These are phyloP conservation scores for Graphilbum sp. DNA, from an alignment of 2,329 filamentous ascomycete genomes.

Conservation along the genomic window DNA sequence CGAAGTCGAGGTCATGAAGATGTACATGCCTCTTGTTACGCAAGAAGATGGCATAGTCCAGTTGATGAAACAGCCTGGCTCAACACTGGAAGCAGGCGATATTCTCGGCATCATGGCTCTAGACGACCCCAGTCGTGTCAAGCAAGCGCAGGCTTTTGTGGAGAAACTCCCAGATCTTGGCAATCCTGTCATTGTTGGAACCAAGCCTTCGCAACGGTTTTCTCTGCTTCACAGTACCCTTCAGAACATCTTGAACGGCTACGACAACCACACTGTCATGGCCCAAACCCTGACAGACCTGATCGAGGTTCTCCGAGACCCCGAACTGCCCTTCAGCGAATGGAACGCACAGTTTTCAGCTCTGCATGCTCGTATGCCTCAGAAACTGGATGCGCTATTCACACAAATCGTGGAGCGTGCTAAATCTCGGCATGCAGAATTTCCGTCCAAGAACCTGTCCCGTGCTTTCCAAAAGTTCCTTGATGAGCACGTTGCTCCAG, in stretches of 20 bases:
- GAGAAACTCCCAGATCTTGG: conserved; percentile 81
- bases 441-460: conserved; percentile 73
- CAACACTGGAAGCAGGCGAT: conserved; percentile 93
- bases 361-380: conserved; percentile 91
- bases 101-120: conserved; percentile 94
- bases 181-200: conserved; percentile 71
- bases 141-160: conserved; percentile 87
- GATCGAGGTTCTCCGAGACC: conserved; percentile 75
- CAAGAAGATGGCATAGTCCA: conserved; percentile 93
- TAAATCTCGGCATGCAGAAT: conserved; percentile 63
- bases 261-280: conserved; percentile 98
- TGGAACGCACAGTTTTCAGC: conserved; percentile 94
- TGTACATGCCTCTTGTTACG: conserved; percentile 98
- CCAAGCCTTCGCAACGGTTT: conserved; percentile 83
- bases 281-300: conserved; percentile 68
- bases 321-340: conserved; percentile 87
- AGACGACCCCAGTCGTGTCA: conserved; percentile 89
- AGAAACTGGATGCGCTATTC: conserved; percentile 73
- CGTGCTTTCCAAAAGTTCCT: conserved; percentile 81
- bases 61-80: conserved; percentile 96
- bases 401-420: conserved; percentile 75
- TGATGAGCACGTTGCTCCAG: conserved; percentile 62
- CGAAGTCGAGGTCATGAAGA: conserved; percentile 99
- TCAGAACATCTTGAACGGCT: conserved; percentile 77
- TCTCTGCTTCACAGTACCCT: conserved; percentile 60